phyloP scores from a whole-genome alignment of 2,329 filamentous ascomycete genomes.

The Ophiognomonia clavigignenti-juglandacearum region DNA sequence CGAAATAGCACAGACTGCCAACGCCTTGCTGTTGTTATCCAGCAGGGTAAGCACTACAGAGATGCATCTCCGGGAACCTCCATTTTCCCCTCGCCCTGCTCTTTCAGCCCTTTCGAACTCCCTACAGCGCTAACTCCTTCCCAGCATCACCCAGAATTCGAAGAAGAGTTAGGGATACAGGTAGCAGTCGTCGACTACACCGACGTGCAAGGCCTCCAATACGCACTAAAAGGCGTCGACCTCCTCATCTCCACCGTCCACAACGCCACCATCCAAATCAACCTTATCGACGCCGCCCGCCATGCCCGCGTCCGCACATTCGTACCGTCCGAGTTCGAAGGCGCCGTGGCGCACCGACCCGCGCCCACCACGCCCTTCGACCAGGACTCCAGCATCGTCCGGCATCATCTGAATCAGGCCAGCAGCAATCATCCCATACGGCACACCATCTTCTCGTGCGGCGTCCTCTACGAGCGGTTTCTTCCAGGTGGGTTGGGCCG shows the following conservation, averaged over 20 bases:
- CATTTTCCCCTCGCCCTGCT: no score
- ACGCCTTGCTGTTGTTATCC: slow-evolving; percentile 68
- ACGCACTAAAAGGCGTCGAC: slow-evolving; percentile 66
- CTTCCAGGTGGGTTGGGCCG: slow-evolving; percentile 59
- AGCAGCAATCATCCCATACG: slow-evolving; percentile 42
- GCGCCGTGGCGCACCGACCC: slow-evolving; percentile 50
- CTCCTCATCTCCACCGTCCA: slow-evolving; percentile 71
- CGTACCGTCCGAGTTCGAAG: slow-evolving; percentile 73
- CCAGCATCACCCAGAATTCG: slow-evolving; percentile 51
- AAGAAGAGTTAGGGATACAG: slow-evolving; percentile 54
- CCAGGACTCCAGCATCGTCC: slow-evolving; percentile 51
- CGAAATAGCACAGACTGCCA: slow-evolving; percentile 58
- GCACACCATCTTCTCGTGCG: slow-evolving; percentile 69
- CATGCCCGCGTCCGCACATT: slow-evolving; percentile 61
- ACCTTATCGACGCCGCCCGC: slow-evolving; percentile 67
- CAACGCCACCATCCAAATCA: slow-evolving; percentile 60
- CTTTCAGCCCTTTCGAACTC: background rate
- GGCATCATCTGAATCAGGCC: slow-evolving; percentile 42
- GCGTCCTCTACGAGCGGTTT: slow-evolving; percentile 72
- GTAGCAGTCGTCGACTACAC: slow-evolving; percentile 66
- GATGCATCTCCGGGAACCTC: no score
- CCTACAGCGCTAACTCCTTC: slow-evolving; percentile 12
- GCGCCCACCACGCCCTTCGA: slow-evolving; percentile 53
- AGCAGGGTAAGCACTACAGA: slow-evolving; percentile 44
- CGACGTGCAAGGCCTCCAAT: slow-evolving; percentile 52